Evolutionary conservation across 2,329 filamentous ascomycete genomes (phyloP).

Genomic region (Epichloe elymi): DNA sequence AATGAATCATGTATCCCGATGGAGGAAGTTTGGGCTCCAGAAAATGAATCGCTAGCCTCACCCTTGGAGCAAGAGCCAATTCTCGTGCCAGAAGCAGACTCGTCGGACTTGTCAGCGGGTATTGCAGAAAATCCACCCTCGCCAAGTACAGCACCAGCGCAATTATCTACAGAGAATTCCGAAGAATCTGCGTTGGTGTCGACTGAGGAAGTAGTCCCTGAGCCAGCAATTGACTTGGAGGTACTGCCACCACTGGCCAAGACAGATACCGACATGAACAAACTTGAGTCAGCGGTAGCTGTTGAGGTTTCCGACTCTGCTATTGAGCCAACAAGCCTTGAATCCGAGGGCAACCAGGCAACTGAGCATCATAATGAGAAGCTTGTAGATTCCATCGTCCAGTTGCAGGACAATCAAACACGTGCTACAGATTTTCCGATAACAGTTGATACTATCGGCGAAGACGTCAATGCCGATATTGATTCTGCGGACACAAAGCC

Average conservation of each 20-base stretch:
- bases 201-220: not conserved
- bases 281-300: not conserved
- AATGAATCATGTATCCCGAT: not conserved
- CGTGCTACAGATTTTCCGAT: not conserved
- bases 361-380: not conserved
- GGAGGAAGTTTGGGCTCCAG: not conserved
- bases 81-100: not conserved
- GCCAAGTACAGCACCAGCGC: not conserved
- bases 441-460: not conserved
- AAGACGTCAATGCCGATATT: not conserved
- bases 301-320: not conserved
- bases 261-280: not conserved
- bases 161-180: too few relatives aligned
- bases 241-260: not conserved
- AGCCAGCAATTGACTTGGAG: not conserved
- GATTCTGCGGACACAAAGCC: not conserved
- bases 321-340: not conserved
- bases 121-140: not conserved
- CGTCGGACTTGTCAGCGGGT: not conserved
- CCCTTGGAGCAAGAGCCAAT: not conserved
- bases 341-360: not conserved
- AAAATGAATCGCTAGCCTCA: not conserved
- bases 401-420: not conserved
- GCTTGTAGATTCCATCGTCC: not conserved
- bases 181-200: not conserved